Percentiles rank a stretch among this genome's conserved stretches.
phyloP scores from a whole-genome alignment of 148 eudicot genomes.

The Linanthus parryae region DNA sequence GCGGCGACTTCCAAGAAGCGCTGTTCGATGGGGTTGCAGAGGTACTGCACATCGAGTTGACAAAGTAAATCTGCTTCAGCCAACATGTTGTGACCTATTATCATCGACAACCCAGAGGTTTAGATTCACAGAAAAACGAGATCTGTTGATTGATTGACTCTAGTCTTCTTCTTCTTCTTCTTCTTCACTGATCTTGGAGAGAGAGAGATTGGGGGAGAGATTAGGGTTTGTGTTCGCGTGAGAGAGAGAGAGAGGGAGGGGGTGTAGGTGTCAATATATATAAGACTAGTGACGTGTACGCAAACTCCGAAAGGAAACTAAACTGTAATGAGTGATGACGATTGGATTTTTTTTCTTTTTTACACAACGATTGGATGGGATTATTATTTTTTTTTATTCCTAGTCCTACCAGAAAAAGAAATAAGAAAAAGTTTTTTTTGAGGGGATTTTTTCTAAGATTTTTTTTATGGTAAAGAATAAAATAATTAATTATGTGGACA shows the following conservation, averaged over 20 bases:
- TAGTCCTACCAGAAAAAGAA: too few species aligned
- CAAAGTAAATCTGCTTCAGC: conserved; percentile 23
- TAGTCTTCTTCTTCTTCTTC: neutral
- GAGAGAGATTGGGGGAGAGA: neutral
- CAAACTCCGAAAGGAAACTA: too few species aligned
- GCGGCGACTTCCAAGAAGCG: neutral
- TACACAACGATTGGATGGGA: neutral
- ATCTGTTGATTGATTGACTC: neutral
- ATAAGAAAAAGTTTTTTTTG: too few species aligned
- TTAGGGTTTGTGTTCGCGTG: too few species aligned
- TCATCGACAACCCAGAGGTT: neutral
- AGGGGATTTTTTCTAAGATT: too few species aligned
- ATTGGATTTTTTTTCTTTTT: neutral
- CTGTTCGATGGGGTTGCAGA: conserved; percentile 18
- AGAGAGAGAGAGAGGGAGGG: neutral
- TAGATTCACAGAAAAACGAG: neutral
- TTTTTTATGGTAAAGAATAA: too few species aligned
- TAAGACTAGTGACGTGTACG: conserved; percentile 10
- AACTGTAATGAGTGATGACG: too few species aligned
- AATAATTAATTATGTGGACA: too few species aligned
- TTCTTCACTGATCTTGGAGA: neutral
- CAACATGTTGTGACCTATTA: conserved; percentile 14
- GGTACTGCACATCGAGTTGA: conserved; percentile 11
- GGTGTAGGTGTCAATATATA: neutral
- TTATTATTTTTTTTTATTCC: too few species aligned